A percentile compares a stretch with the other conserved stretches of the same genome.
phyloP scores from a whole-genome alignment of 1,284 basidiomycete genomes.

The Schizophyllum amplum region DNA sequence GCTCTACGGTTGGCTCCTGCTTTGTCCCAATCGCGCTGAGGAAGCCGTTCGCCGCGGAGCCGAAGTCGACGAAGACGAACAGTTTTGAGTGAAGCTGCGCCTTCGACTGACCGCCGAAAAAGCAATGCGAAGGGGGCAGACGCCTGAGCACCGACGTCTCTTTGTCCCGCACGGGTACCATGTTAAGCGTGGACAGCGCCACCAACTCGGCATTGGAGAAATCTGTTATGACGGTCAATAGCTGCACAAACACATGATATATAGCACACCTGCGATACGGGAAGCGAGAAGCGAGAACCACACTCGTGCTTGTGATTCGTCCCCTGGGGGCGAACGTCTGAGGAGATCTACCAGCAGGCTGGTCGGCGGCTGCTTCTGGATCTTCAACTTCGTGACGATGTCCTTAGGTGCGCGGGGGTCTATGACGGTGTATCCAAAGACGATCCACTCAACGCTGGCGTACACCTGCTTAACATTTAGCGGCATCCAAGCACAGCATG shows the following conservation, averaged over 20 bases:
- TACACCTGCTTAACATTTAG: conserved; percentile 49
- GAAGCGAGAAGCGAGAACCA: conserved; percentile 78
- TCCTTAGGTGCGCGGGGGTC: conserved; percentile 52
- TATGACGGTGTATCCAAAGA: conserved; percentile 71
- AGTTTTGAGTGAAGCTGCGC: conserved; percentile 64
- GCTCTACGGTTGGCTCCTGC: conserved; percentile 82
- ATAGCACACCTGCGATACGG: conserved; percentile 52
- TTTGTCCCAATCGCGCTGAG: conserved; percentile 84
- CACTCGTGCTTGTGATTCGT: conserved; percentile 44
- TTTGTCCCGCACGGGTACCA: conserved; percentile 42
- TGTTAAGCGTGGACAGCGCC: conserved; percentile 39
- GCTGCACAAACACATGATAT: background rate
- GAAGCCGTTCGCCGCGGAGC: conserved; percentile 75
- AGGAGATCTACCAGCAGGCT: conserved; percentile 59
- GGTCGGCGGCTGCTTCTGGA: conserved; percentile 70
- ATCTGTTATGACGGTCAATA: conserved; percentile 25
- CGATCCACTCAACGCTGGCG: conserved; percentile 60
- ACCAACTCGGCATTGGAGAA: conserved; percentile 40
- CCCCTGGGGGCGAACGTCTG: conserved; percentile 53
- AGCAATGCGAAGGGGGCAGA: conserved; percentile 61
- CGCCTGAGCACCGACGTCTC: conserved; percentile 30
- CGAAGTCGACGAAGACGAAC: conserved; percentile 90
- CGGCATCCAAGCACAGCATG: background rate
- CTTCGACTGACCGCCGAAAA: conserved; percentile 46
- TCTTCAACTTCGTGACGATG: conserved; percentile 59